These are phyloP conservation scores for Scheffersomyces illinoinensis DNA, from an alignment of 1,139 yeast species.

Conservation along the genomic window DNA sequence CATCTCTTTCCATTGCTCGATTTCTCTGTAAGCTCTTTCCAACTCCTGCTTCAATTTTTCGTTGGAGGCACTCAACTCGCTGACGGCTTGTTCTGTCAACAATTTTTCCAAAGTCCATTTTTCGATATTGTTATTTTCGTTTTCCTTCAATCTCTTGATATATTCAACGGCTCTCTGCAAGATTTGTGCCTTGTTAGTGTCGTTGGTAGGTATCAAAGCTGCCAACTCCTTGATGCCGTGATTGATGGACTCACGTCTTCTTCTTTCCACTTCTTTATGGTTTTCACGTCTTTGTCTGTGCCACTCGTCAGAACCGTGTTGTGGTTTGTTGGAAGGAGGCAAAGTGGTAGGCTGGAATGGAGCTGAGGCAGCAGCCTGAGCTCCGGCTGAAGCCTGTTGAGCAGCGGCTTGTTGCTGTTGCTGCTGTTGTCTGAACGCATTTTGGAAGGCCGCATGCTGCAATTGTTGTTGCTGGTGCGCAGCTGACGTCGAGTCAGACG, in stretches of 20 bases:
- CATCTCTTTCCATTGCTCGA: slow-evolving; percentile 73
- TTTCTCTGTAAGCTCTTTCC: slow-evolving; percentile 90
- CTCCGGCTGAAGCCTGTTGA: slow-evolving; percentile 9
- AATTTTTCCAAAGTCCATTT: slow-evolving; percentile 94
- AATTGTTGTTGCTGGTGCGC: slow-evolving; percentile 21
- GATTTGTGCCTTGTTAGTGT: slow-evolving; percentile 89
- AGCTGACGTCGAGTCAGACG: slow-evolving; percentile 12
- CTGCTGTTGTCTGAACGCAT: slow-evolving; percentile 27
- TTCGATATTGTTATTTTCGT: slow-evolving; percentile 83
- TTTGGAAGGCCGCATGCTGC: slow-evolving; percentile 33
- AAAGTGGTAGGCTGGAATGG: slow-evolving; percentile 34
- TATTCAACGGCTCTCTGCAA: slow-evolving; percentile 86
- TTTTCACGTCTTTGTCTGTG: slow-evolving; percentile 80
- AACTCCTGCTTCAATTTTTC: slow-evolving; percentile 78
- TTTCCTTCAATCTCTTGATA: slow-evolving; percentile 83
- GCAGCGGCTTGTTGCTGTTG: slow-evolving; percentile 16
- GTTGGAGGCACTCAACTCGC: slow-evolving; percentile 74
- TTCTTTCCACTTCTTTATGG: slow-evolving; percentile 96
- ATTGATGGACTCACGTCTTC: slow-evolving; percentile 92
- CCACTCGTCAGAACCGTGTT: slow-evolving; percentile 84
- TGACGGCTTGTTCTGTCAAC: slow-evolving; percentile 86
- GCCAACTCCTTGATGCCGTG: slow-evolving; percentile 85
- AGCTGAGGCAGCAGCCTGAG: slow-evolving; percentile 10
- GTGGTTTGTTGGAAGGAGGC: slow-evolving; percentile 42
- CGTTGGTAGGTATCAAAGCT: slow-evolving; percentile 80